A percentile compares a stretch with the other conserved stretches of the same genome.
Conservation (phyloP, 371 early-diverging fungal genomes). For the Vairimorpha ceranae region DNA sequence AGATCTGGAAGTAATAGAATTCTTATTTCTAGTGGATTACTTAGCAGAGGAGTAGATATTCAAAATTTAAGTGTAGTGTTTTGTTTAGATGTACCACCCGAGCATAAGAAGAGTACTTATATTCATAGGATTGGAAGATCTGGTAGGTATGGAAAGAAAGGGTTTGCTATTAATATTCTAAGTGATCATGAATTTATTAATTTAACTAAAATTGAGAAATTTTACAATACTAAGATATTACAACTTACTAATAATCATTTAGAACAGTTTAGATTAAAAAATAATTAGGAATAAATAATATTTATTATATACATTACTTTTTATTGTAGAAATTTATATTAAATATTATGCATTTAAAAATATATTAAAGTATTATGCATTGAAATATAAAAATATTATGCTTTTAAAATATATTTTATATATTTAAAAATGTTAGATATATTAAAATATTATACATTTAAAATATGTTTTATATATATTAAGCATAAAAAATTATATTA, state of each 20-base stretch:
- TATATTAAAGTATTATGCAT: too few species aligned
- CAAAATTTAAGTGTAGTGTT: conserved; percentile 95
- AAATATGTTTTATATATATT: too few species aligned
- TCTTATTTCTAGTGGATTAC: conserved; percentile 89
- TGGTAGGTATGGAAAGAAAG: conserved; percentile 88
- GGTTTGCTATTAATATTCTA: conserved; percentile 97
- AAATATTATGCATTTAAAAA: too few species aligned
- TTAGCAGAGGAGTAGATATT: conserved; percentile 97
- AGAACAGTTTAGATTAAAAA: background rate
- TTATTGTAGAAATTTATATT: too few species aligned
- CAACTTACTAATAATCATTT: conserved; percentile 76
- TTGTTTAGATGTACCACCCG: conserved; percentile 90
- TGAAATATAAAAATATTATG: too few species aligned
- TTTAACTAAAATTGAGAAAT: conserved; percentile 85
- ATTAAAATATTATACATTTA: too few species aligned
- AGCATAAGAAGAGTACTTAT: conserved; percentile 92
- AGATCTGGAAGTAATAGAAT: conserved; percentile 75
- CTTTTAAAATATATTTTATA: too few species aligned
- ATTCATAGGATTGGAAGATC: conserved; percentile 95
- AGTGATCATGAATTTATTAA: conserved; percentile 79
- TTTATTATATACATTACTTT: too few species aligned
- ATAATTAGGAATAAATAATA: too few species aligned
- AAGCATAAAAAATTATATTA: too few species aligned
- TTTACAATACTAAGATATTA: conserved; percentile 89
- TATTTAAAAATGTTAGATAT: too few species aligned